A percentile compares a stretch with the other conserved stretches of the same genome.
phyloP scores from a whole-genome alignment of 768 basidiomycete genomes.

The Pleurotus eryngii region DNA sequence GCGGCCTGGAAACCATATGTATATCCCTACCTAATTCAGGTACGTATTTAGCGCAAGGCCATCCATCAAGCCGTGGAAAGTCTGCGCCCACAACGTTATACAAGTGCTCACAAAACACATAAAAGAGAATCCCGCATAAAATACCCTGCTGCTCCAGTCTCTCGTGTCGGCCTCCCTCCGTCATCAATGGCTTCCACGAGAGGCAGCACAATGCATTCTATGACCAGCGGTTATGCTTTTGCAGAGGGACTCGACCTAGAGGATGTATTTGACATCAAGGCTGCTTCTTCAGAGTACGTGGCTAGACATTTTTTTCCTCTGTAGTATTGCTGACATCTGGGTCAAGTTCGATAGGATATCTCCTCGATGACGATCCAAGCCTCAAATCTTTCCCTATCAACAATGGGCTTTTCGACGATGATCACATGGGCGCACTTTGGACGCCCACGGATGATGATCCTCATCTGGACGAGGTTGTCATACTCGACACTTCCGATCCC shows the following conservation, averaged over 20 bases:
- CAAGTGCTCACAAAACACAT: constrained; percentile 5
- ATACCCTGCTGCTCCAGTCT: background rate
- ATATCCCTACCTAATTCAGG: constrained; percentile 1
- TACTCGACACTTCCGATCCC: background rate
- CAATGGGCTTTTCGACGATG: constrained; percentile 6
- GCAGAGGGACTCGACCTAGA: background rate
- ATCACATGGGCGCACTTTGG: constrained; percentile 4
- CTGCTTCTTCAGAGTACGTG: constrained; percentile 4
- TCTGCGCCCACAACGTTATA: constrained; percentile 8
- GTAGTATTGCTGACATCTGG: no score
- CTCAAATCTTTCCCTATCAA: constrained; percentile 3
- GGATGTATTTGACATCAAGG: constrained; percentile 5
- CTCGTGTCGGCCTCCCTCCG: background rate
- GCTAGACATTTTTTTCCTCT: background rate
- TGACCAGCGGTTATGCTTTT: background rate
- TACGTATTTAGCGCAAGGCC: background rate
- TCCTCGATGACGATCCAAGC: constrained; percentile 4
- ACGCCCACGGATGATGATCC: background rate
- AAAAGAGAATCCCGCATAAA: background rate
- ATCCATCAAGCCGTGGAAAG: background rate
- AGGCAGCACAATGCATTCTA: background rate
- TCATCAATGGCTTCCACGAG: background rate
- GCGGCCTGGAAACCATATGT: background rate
- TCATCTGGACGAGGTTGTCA: background rate
- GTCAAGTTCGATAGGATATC: background rate